Evolutionary conservation across 192 early-diverging fungal species (phyloP), one percentile per base, ranked within the genome.

Genomic region (Linnemannia exigua): DNA sequence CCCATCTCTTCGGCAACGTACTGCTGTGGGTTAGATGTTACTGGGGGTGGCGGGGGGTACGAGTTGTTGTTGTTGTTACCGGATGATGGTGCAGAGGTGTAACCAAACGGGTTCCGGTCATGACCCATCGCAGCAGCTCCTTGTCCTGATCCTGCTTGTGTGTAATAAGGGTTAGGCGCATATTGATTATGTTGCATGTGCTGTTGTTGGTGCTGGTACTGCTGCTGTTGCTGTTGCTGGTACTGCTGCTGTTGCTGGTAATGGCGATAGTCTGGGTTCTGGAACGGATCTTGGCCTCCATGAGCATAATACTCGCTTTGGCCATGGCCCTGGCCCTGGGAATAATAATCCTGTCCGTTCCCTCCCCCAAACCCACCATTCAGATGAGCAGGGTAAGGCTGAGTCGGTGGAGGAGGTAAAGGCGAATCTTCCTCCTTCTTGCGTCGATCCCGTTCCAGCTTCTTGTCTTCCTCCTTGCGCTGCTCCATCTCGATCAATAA

Each of bases 1-100:
- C 83, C 83, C 83, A 85, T 85, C 28, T 85, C 83, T 47, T 85
- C 83, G 1, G 72, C 68, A 1, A 85, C 58, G 15, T 47, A 79
- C 7, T 66, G 61, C 12, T 66, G 79, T 2, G 51, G 47, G 17
- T 35, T 44, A 5, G 47, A 25, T n/a, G n/a, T 22, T 31, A n/a
- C 41, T 0, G n/a, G 44, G 50, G 2, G 71, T 44, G 71, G 67
- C 33, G 67, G 47, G 0, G 31, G 15, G 20, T 52, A 17, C 9
- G 25, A 58, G 11, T 37, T 46, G 31, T 52, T 19, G 20, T 22
- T 41, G 22, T 54, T 54, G 22, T 25, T 63, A 12, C 0, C 58
- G 12, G 58, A 31, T 12, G 58, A 15, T 63, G 25, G 25, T 28
- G 58, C 14, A 15, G 58, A 48, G n/a, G n/a, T n/a, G 7, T 31